Evolutionary conservation across 768 basidiomycete genomes (phyloP).

Genomic region (Cubamyces sp.): DNA sequence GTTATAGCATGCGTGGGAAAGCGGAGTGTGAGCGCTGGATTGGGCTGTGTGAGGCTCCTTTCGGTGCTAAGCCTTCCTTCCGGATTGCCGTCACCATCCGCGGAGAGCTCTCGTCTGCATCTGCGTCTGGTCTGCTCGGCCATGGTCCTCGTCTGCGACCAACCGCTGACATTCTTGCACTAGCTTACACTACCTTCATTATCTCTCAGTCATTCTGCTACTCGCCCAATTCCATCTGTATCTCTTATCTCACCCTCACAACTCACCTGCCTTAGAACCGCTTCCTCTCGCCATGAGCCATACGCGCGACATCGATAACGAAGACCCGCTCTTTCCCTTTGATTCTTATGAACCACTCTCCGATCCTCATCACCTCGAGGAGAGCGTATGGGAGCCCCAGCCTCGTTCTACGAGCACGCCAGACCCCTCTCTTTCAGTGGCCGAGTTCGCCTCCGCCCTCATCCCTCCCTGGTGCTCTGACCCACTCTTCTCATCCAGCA

Average conservation of each 20-base stretch:
- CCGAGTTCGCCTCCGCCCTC: conserved; percentile 11
- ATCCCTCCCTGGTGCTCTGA: conserved; percentile 10
- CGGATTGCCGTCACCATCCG: background rate
- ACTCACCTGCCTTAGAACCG: conserved; percentile 26
- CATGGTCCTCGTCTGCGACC: conserved; percentile 1
- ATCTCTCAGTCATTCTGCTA: conserved; percentile 14
- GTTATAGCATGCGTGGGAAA: conserved; percentile 21
- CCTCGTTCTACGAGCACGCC: conserved; percentile 13
- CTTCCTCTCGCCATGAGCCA: conserved; percentile 44
- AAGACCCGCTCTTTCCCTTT: conserved; percentile 53
- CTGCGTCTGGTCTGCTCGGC: background rate
- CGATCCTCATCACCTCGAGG: conserved; percentile 32
- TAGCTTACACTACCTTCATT: conserved; percentile 5
- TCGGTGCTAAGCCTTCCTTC: background rate
- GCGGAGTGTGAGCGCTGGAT: conserved; percentile 7
- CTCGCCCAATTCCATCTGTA: conserved; percentile 10
- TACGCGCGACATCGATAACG: conserved; percentile 53
- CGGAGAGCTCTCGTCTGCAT: conserved; percentile 9
- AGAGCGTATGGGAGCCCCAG: conserved; percentile 25
- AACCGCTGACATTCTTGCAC: background rate
- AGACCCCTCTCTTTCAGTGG: conserved; percentile 15
- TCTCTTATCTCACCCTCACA: conserved; percentile 26
- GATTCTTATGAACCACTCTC: conserved; percentile 47
- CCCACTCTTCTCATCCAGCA: conserved; percentile 10
- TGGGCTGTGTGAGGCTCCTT: background rate